A percentile compares a stretch with the other conserved stretches of the same genome.
phyloP scores from a whole-genome alignment of 1,284 basidiomycete genomes.

The Cryptococcus amylolentus region DNA sequence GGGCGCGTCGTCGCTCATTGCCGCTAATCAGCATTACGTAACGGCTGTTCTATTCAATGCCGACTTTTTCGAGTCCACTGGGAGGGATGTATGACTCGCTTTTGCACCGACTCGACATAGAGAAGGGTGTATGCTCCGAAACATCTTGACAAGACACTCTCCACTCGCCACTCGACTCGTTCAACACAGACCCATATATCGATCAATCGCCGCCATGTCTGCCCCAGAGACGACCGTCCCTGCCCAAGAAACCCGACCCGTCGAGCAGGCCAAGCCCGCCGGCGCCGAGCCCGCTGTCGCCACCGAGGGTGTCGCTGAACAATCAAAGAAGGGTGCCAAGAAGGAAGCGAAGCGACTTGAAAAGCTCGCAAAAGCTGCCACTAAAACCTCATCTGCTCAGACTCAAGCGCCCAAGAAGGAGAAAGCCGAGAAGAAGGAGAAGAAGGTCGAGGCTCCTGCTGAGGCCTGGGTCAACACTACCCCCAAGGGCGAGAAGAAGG shows the following conservation, averaged over 20 bases:
- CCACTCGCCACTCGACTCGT: background rate
- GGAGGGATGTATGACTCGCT: too few species aligned
- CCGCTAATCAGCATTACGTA: too few species aligned
- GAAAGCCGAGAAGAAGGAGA: constrained; percentile 61
- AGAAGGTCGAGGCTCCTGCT: constrained; percentile 59
- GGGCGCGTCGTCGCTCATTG: background rate
- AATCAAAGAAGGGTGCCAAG: constrained; percentile 48
- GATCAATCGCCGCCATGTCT: constrained; percentile 8
- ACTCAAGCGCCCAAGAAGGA: constrained; percentile 61
- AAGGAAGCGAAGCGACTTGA: constrained; percentile 67
- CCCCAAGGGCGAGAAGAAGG: constrained; percentile 85
- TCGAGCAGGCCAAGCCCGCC: constrained; percentile 29
- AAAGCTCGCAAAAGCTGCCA: constrained; percentile 62
- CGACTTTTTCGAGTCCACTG: too few species aligned
- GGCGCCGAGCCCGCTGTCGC: constrained; percentile 14
- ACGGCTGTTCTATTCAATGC: too few species aligned
- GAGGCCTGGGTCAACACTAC: constrained; percentile 76
- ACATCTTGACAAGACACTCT: constrained; percentile 1
- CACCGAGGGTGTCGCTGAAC: constrained; percentile 14
- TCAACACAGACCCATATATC: background rate
- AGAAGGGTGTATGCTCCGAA: constrained; percentile 12
- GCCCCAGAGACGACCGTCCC: constrained; percentile 10
- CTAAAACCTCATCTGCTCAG: constrained; percentile 53
- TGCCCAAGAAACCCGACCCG: constrained; percentile 22
- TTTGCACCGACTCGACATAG: background rate